A percentile compares a stretch with the other conserved stretches of the same genome.
phyloP scores from a whole-genome alignment of 2,329 filamentous ascomycete species.

The Lecanicillium sp. region DNA sequence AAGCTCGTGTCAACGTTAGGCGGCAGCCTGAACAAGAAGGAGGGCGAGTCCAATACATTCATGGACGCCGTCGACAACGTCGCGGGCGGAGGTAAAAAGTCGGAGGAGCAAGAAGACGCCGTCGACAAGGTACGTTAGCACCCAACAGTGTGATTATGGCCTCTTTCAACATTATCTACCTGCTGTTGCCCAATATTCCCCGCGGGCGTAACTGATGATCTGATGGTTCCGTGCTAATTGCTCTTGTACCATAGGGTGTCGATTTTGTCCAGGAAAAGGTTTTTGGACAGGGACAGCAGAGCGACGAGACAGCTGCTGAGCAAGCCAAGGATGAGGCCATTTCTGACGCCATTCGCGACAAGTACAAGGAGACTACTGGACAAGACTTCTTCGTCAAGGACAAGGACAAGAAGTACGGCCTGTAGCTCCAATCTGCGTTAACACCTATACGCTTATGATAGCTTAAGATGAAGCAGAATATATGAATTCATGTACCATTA shows the following conservation, averaged over 20 bases:
- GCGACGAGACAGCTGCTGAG: slow-evolving; percentile 65
- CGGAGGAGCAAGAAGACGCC: slow-evolving; percentile 4
- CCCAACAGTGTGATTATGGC: too few relatives aligned
- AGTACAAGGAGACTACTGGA: slow-evolving; percentile 65
- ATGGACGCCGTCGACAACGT: slow-evolving; percentile 4
- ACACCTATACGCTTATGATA: too few relatives aligned
- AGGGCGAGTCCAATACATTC: slow-evolving; percentile 2
- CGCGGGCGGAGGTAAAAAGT: slow-evolving; percentile 4
- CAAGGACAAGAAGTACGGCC: slow-evolving; percentile 43
- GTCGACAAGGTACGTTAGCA: slow-evolving; percentile 5
- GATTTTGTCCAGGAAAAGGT: slow-evolving; percentile 73
- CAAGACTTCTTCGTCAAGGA: slow-evolving; percentile 63
- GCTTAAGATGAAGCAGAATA: too few relatives aligned
- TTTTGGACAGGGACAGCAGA: slow-evolving; percentile 61
- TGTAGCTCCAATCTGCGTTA: neutral
- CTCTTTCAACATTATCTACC: too few relatives aligned
- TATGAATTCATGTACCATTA: neutral
- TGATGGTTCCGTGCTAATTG: neutral
- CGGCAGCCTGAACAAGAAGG: slow-evolving; percentile 3
- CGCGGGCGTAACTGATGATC: neutral
- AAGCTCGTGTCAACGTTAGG: neutral
- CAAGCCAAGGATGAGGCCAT: slow-evolving; percentile 81
- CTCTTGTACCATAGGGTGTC: slow-evolving; percentile 51
- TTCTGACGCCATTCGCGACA: slow-evolving; percentile 59
- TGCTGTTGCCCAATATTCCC: too few relatives aligned